Percentiles rank a stretch among this genome's conserved stretches.
Evolutionary conservation across 305 asterid genomes (phyloP).

Genomic region (Fraxinus paxiana): DNA sequence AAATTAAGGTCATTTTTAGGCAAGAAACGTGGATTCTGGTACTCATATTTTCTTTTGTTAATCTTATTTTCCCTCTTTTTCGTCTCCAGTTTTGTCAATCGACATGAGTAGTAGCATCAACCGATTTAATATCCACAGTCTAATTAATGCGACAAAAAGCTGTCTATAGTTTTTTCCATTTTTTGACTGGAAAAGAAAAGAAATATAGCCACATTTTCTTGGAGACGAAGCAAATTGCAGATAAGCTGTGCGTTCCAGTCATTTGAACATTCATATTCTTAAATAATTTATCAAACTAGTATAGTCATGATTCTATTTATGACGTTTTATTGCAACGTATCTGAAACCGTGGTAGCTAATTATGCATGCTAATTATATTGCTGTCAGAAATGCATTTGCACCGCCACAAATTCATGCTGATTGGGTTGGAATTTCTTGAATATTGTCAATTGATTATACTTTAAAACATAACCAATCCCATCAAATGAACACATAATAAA

Average conservation of each 20-base stretch:
- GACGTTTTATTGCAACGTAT: background rate
- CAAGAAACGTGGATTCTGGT: slow-evolving; percentile 18
- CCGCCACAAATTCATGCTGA: background rate
- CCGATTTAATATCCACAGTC: background rate
- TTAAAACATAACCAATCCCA: background rate
- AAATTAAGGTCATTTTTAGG: slow-evolving; percentile 4
- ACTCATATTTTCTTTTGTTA: background rate
- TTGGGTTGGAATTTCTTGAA: background rate
- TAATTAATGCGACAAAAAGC: background rate
- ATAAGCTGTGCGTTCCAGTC: background rate
- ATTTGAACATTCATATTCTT: background rate
- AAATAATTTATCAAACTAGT: too few relatives aligned
- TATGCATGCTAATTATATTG: background rate
- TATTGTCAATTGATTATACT: background rate
- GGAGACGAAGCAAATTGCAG: background rate
- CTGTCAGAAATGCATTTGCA: background rate
- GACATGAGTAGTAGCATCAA: background rate
- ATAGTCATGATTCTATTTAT: background rate
- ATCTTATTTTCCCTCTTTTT: background rate
- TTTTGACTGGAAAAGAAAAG: background rate
- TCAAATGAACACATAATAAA: background rate
- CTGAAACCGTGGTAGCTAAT: background rate
- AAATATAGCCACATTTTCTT: background rate
- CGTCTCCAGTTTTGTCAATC: background rate
- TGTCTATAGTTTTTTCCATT: background rate